Evolutionary conservation across 306 rosid species (phyloP).

Genomic region (Carpinus fangiana): DNA sequence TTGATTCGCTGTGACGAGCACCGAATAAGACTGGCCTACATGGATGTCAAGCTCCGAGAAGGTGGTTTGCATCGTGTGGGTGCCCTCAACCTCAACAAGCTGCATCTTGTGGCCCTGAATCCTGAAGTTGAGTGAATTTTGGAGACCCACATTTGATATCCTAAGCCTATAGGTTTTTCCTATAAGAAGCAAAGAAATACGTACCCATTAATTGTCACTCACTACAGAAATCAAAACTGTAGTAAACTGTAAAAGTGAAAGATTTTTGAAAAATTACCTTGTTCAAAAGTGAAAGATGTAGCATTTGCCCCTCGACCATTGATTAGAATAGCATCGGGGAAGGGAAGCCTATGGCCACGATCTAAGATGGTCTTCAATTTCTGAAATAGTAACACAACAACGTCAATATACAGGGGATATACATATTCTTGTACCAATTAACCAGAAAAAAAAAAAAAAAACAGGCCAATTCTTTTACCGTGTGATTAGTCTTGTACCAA

Average conservation of each 20-base stretch:
- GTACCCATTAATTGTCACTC: not conserved
- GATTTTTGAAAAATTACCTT: conserved; percentile 40
- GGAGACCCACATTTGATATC: conserved; percentile 83
- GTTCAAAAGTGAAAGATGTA: conserved; percentile 62
- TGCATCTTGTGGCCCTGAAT: conserved; percentile 75
- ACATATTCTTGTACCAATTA: not conserved
- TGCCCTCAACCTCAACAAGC: conserved; percentile 91
- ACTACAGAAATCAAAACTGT: not conserved
- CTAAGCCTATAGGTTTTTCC: conserved; percentile 95
- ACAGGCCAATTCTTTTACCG: conserved; percentile 31
- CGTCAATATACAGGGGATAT: not conserved
- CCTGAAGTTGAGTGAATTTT: conserved; percentile 77
- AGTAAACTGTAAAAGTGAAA: not conserved
- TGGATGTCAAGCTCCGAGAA: conserved; percentile 84
- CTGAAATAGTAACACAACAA: conserved; percentile 38
- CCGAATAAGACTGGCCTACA: conserved; percentile 88
- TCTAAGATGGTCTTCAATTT: conserved; percentile 56
- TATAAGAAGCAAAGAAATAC: conserved; percentile 10
- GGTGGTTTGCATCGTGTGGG: conserved; percentile 77
- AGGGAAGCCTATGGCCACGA: conserved; percentile 72
- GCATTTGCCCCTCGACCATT: conserved; percentile 69
- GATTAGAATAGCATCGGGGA: conserved; percentile 65
- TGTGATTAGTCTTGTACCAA: conserved; percentile 71
- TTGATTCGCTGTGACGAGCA: conserved; percentile 82
- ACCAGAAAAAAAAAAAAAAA: not conserved